A percentile compares a stretch with the other conserved stretches of the same genome.
Evolutionary conservation across 2,329 filamentous ascomycete genomes (phyloP).

Genomic region (Tolypocladium tundrense): DNA sequence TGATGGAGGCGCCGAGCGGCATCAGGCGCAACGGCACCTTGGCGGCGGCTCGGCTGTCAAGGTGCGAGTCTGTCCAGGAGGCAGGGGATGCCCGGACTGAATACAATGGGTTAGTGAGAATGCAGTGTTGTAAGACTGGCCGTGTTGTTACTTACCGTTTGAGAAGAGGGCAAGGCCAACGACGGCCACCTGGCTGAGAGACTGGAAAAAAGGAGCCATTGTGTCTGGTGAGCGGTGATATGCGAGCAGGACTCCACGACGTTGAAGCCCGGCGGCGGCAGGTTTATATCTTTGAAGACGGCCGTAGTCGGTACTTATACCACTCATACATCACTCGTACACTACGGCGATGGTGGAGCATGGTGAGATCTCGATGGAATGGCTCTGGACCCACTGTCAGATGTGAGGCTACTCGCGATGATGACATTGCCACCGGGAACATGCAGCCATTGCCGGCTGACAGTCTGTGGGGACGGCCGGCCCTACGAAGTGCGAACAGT

Average conservation of each 20-base stretch:
- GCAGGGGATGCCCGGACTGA: background rate
- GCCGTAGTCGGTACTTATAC: too few relatives aligned
- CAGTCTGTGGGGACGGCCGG: background rate
- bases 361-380: background rate
- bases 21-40: constrained; percentile 28
- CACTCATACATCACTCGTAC: too few relatives aligned
- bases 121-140: background rate
- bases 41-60: background rate
- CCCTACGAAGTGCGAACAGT: background rate
- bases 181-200: constrained; percentile 6
- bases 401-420: background rate
- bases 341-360: background rate
- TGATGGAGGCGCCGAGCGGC: constrained; percentile 33
- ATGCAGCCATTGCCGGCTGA: background rate
- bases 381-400: background rate
- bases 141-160: constrained; percentile 3
- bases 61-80: background rate
- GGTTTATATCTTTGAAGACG: background rate
- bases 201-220: constrained; percentile 6
- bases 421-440: background rate
- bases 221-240: background rate
- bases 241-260: background rate
- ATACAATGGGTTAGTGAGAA: too few relatives aligned
- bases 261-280: background rate
- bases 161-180: constrained; percentile 15